Evolutionary conservation across 306 rosid genomes (phyloP), one percentile per base, ranked within the genome.

Genomic region (Quercus glauca): DNA sequence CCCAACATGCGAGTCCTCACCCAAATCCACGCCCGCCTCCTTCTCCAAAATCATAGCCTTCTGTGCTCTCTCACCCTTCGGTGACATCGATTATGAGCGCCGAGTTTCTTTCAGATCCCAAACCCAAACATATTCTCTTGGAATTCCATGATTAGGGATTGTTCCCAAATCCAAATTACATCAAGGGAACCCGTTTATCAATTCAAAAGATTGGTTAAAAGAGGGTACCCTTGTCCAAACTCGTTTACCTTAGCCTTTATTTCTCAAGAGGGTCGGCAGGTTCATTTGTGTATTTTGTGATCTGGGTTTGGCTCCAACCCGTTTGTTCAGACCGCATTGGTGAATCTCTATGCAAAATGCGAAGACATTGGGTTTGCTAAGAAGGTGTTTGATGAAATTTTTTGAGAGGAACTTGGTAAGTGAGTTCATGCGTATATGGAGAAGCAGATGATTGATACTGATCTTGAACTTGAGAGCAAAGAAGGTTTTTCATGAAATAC

Each of bases 381-480:
- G 71, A 77, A 35, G 71, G 31, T 56, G 79, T 77, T 77, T 55
- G 82, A 82, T 53, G 78, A 82, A 77, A 82, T 82, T 74, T 74
- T 51, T 82, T 53, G 78, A 73, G 18, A 71, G 71, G 69, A 77
- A 82, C 76, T 82, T 65, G 79, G 82, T 60, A 63, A 56, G 75
- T 77, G 82, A 78, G 56, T 77, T 56, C 85, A 82, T 41, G 75
- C 57, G 14, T 82, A 77, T 45, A 73, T 73, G 23, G 75, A 77
- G 71, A 73, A 53, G 71, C 55, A 29, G 61, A 72, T 41, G 75
- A 78, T 77, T 67, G 68, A 55, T 3, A 73, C 55, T 65, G 79
- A 82, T 72, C 78, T 82, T 29, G 85, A 73, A 81, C 75, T 82
- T 45, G 33, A 77, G 53, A 52, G 85, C 85, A 5, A 77, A 82